phyloP scores from a whole-genome alignment of 2,329 filamentous ascomycete genomes.

The Aspergillus tubingensis region DNA sequence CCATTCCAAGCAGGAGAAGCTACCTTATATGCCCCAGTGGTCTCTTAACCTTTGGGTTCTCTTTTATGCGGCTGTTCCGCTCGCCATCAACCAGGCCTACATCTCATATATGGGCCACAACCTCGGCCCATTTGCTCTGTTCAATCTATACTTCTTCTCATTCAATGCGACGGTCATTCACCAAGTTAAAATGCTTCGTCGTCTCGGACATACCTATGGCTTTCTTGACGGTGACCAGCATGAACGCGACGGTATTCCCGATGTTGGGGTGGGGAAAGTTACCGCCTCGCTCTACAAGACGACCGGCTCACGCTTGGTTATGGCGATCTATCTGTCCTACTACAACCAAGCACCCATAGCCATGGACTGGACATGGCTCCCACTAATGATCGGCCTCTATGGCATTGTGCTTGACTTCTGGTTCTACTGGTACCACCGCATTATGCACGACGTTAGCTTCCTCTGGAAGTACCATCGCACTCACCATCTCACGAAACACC shows the following conservation, averaged over 20 bases:
- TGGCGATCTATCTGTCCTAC: conserved; percentile 17
- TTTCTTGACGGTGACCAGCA: conserved; percentile 22
- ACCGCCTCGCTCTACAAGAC: conserved; percentile 17
- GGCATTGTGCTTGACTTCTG: conserved; percentile 21
- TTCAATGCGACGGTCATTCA: conserved; percentile 15
- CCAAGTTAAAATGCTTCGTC: conserved; percentile 15
- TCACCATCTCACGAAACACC: conserved; percentile 20
- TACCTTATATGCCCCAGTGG: conserved; percentile 18
- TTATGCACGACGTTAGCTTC: conserved; percentile 16
- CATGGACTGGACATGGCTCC: conserved; percentile 18
- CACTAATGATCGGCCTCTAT: conserved; percentile 17
- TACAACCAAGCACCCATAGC: conserved; percentile 9
- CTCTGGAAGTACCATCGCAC: conserved; percentile 21
- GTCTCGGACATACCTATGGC: conserved; percentile 14
- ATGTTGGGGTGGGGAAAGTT: conserved; percentile 17
- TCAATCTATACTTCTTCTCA: conserved; percentile 14
- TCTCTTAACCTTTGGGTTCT: conserved; percentile 16
- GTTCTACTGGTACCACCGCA: conserved; percentile 22
- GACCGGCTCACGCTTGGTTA: conserved; percentile 14
- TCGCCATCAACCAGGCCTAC: conserved; percentile 17
- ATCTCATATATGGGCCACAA: conserved; percentile 13
- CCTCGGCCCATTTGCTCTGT: conserved; percentile 11
- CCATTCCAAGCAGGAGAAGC: conserved; percentile 18
- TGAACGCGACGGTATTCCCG: conserved; percentile 20
- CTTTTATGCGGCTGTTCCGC: conserved; percentile 15